Percentiles rank a stretch among this genome's conserved stretches.
These are phyloP conservation scores for Cokeromyces recurvatus DNA, from an alignment of 371 early-diverging fungal species.

Conservation along the genomic window DNA sequence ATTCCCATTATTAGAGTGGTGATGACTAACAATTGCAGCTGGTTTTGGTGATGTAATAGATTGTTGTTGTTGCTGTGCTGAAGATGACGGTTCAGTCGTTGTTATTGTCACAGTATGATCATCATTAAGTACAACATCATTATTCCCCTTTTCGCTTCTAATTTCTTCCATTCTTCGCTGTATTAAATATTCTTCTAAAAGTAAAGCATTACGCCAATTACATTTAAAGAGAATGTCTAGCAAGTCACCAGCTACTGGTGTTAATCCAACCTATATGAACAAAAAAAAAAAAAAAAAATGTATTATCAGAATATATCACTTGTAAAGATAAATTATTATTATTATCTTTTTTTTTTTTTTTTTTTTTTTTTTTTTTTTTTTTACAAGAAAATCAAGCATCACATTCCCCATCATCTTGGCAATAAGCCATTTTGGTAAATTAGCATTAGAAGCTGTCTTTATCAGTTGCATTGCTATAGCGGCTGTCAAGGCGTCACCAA, in stretches of 20 bases:
- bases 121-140: background rate
- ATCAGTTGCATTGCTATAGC: conserved; percentile 34
- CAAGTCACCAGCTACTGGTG: conserved; percentile 47
- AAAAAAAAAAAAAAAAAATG: no score
- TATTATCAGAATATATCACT: background rate
- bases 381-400: conserved; percentile 41
- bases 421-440: conserved; percentile 33
- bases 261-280: conserved; percentile 31
- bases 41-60: no score
- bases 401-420: conserved; percentile 44
- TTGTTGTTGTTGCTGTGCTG: no score
- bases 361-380: background rate
- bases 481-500: conserved; percentile 40
- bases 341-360: background rate
- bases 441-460: conserved; percentile 25
- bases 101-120: background rate
- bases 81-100: no score
- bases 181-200: conserved; percentile 43
- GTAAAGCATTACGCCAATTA: conserved; percentile 41
- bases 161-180: conserved; percentile 35
- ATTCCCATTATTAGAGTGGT: no score
- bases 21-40: no score
- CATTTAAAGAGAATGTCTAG: conserved; percentile 45
- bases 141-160: conserved; percentile 24
- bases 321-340: background rate